These are phyloP conservation scores for Talaromyces funiculosus DNA, from an alignment of 2,329 filamentous ascomycete genomes.

Conservation along the genomic window DNA sequence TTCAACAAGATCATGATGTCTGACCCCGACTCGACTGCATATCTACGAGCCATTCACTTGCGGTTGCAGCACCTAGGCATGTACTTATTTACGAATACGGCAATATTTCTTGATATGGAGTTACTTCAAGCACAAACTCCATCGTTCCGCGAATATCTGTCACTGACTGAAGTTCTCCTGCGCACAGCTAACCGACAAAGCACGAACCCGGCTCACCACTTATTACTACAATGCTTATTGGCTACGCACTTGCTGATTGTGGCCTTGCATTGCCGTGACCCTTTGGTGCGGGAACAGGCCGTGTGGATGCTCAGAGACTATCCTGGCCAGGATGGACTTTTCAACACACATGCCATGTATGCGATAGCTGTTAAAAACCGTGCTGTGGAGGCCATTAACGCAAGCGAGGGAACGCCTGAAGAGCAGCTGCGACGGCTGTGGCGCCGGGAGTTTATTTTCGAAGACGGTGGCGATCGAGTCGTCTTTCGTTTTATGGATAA, in stretches of 20 bases:
- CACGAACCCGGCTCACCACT: background rate
- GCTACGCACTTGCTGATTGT: background rate
- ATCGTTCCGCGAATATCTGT: conserved; percentile 3
- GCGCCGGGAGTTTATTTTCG: conserved; percentile 6
- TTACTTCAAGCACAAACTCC: conserved; percentile 1
- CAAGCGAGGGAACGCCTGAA: background rate
- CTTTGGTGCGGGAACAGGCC: background rate
- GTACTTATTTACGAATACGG: conserved; percentile 1
- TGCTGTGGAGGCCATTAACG: background rate
- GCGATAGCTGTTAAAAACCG: background rate
- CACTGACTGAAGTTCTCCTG: conserved; percentile 1
- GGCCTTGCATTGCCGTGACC: conserved; percentile 4
- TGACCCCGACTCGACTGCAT: background rate
- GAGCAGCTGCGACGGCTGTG: conserved; percentile 7
- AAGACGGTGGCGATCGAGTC: background rate
- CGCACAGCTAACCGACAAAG: background rate
- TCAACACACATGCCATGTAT: conserved; percentile 1
- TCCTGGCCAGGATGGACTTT: conserved; percentile 6
- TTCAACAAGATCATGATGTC: conserved; percentile 6
- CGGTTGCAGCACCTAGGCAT: conserved; percentile 1
- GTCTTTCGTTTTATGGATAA: conserved; percentile 8
- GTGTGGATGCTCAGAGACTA: conserved; percentile 5
- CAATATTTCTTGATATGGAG: conserved; percentile 7
- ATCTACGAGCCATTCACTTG: conserved; percentile 5
- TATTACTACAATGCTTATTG: background rate